phyloP scores from a whole-genome alignment of 2,329 filamentous ascomycete genomes.

The Teratosphaeria viscida region DNA sequence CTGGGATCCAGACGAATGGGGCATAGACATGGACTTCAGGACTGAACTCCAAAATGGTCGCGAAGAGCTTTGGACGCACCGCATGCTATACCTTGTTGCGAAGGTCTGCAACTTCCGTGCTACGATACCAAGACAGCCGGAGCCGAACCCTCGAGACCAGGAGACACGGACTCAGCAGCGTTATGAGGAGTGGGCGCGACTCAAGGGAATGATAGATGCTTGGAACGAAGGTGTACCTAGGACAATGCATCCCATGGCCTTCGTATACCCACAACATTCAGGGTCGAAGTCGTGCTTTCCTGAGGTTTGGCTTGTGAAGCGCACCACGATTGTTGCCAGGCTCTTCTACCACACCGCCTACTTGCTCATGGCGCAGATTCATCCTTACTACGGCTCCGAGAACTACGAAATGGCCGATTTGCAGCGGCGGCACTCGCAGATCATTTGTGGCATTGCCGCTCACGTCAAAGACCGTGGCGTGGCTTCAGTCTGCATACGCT shows the following conservation, averaged over 20 bases:
- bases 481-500: slow-evolving; percentile 66
- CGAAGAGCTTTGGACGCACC: slow-evolving; percentile 79
- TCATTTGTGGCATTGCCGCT: slow-evolving; percentile 81
- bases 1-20: slow-evolving; percentile 88
- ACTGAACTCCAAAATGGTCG: slow-evolving; percentile 48
- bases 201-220: slow-evolving; percentile 71
- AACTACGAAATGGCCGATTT: slow-evolving; percentile 58
- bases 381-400: slow-evolving; percentile 53
- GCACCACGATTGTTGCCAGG: slow-evolving; percentile 67
- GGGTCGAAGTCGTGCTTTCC: slow-evolving; percentile 67
- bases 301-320: slow-evolving; percentile 79
- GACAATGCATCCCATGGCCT: slow-evolving; percentile 79
- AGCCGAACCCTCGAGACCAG: slow-evolving; percentile 48
- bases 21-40: slow-evolving; percentile 65
- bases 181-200: slow-evolving; percentile 63
- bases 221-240: slow-evolving; percentile 73
- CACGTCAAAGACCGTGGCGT: slow-evolving; percentile 75
- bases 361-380: slow-evolving; percentile 67
- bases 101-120: slow-evolving; percentile 80
- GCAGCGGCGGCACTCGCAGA: slow-evolving; percentile 64
- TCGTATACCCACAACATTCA: slow-evolving; percentile 58
- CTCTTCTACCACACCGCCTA: slow-evolving; percentile 85
- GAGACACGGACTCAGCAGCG: slow-evolving; percentile 54
- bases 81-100: slow-evolving; percentile 78
- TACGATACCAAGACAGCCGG: slow-evolving; percentile 46